These are phyloP conservation scores for Pyrenophora teres DNA, from an alignment of 2,329 filamentous ascomycete species.

Conservation along the genomic window DNA sequence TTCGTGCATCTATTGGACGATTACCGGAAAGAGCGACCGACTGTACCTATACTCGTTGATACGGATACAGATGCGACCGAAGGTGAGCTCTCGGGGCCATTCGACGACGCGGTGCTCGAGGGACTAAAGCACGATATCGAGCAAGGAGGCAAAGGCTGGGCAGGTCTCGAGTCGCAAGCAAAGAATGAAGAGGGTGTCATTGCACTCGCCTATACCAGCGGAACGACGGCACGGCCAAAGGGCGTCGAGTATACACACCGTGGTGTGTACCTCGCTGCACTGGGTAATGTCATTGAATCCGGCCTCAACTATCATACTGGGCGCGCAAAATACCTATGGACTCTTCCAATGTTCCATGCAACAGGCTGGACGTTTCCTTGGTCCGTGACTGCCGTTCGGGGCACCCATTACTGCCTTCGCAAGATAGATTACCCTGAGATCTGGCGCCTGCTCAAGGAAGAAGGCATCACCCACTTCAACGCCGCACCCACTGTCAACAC, in stretches of 20 bases:
- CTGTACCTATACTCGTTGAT: constrained; percentile 77
- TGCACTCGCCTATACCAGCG: constrained; percentile 90
- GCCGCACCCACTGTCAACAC: constrained; percentile 97
- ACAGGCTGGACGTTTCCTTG: constrained; percentile 84
- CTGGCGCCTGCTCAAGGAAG: constrained; percentile 84
- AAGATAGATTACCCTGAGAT: constrained; percentile 96
- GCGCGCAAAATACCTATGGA: constrained; percentile 86
- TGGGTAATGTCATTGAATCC: constrained; percentile 88
- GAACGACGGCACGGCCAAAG: constrained; percentile 89
- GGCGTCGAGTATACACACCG: constrained; percentile 92
- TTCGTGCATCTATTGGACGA: constrained; percentile 71
- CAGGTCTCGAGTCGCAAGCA: constrained; percentile 70
- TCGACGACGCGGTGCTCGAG: constrained; percentile 81
- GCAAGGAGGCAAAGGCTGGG: constrained; percentile 75
- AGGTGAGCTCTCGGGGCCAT: constrained; percentile 76
- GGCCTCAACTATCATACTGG: constrained; percentile 73
- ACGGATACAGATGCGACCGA: constrained; percentile 79
- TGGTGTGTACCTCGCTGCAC: constrained; percentile 79
- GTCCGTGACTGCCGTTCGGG: constrained; percentile 88
- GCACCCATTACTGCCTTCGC: constrained; percentile 91
- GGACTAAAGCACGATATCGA: constrained; percentile 73
- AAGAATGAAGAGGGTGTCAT: constrained; percentile 79
- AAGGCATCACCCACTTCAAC: constrained; percentile 92
- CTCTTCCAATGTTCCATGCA: constrained; percentile 81
- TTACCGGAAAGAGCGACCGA: constrained; percentile 65